These are phyloP conservation scores for Fusarium sp. DNA, from an alignment of 2,329 filamentous ascomycete species.

Conservation along the genomic window DNA sequence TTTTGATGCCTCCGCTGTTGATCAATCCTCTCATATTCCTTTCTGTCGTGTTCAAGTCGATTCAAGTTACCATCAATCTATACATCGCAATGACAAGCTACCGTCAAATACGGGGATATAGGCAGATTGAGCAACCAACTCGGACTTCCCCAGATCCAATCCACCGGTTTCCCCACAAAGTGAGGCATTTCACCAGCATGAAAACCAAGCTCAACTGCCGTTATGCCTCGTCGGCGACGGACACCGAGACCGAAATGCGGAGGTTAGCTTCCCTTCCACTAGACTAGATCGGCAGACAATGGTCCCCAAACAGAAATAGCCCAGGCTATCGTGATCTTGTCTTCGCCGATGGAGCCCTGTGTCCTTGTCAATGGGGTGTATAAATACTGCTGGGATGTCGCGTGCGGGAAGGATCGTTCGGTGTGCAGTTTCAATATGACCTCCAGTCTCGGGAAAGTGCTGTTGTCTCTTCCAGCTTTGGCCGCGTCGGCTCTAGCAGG, in stretches of 20 bases:
- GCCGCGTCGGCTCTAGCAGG: background rate
- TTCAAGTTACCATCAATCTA: too few species aligned
- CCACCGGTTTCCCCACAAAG: background rate
- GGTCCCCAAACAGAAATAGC: background rate
- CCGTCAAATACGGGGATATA: background rate
- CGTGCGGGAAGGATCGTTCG: too few species aligned
- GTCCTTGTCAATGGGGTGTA: background rate
- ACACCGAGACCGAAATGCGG: conserved; percentile 12
- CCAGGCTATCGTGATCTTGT: background rate
- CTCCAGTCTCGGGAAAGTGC: background rate
- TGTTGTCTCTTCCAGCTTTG: background rate
- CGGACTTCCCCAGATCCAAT: background rate
- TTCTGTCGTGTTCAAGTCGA: background rate
- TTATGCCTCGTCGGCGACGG: background rate
- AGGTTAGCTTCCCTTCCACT: background rate
- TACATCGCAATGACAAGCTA: background rate
- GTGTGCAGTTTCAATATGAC: background rate
- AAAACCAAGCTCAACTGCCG: background rate
- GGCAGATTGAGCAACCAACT: background rate
- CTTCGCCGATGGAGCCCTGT: conserved; percentile 7
- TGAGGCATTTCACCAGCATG: background rate
- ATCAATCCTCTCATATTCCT: too few species aligned
- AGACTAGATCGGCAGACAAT: background rate
- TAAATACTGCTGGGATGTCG: background rate
- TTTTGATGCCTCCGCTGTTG: too few species aligned